Base-by-base conservation (phyloP, 768 basidiomycete species). In the Tubosaeta sp. region DNA sequence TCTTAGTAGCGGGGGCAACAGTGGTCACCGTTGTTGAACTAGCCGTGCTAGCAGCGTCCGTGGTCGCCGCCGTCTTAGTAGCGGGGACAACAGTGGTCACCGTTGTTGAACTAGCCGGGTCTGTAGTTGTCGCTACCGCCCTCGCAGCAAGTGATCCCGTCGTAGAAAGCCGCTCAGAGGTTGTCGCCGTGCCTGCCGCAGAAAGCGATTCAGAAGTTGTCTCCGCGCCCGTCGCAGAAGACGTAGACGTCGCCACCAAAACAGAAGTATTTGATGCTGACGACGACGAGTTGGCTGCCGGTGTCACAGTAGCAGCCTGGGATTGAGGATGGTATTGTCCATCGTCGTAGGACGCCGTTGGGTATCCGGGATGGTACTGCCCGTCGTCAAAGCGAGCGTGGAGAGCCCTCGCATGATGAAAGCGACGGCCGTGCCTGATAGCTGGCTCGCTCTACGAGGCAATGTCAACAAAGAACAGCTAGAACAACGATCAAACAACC, bases 361-460 rank as follows among this genome's bases (percentile, higher is more conserved):
- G 36, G 16, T 38, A 38, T 18, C 36, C 36, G 2, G 36, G 36
- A 21, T 38, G 36, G 19, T 38, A 38, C 36, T 57, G 52, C 14
- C 61, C 57, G 7, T 68, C 45, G 19, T 64, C 66, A 13, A 18
- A 41, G 27, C 56, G 61, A 3, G 53, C 40, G 34, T 52, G 44
- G 46, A 52, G 51, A 18, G 30, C 34, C 35, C 42, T 44, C 10
- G 43, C 44, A 34, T 49, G 60, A 46, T 53, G 51, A 38, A 58
- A 43, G 29, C 51, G 58, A 46, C 56, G 60, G n/a, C 41, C 43
- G 10, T 60, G 53, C 34, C 29, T 51, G 22, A 41, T 38, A 4
- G 43, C 21, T 7, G 22, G 35, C 31, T 49, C 48, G 41, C 8
- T 42, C 63, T 65, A 46, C 21, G 40, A 25, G n/a, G 2, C 8